Conservation (phyloP, 805 yeast species). For the Saturnispora hagleri region DNA sequence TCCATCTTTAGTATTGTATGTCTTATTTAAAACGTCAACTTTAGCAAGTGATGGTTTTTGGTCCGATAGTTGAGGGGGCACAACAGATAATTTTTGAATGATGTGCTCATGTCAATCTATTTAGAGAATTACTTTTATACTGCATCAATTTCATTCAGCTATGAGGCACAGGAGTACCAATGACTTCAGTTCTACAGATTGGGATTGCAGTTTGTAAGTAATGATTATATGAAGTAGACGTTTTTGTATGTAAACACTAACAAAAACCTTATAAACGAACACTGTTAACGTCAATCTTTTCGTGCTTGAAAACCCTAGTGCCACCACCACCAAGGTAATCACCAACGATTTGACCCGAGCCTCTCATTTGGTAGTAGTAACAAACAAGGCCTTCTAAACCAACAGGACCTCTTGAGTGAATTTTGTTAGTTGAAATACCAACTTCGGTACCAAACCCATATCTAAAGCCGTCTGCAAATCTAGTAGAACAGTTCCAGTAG, state of each 20-base stretch:
- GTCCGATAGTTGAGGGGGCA: neutral
- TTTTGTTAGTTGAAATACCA: conserved; percentile 93
- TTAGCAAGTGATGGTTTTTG: neutral
- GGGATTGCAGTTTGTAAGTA: neutral
- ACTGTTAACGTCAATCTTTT: conserved; percentile 38
- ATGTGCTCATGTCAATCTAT: neutral
- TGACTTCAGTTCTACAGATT: no score
- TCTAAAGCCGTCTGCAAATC: conserved; percentile 98
- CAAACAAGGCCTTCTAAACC: conserved; percentile 95
- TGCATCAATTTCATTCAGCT: no score
- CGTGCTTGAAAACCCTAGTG: conserved; percentile 63
- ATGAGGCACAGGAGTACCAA: no score
- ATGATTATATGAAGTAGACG: neutral
- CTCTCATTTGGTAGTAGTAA: conserved; percentile 88
- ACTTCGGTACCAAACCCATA: conserved; percentile 99
- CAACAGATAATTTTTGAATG: neutral
- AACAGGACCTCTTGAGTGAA: conserved; percentile 98
- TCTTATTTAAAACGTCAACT: neutral
- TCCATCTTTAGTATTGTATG: neutral
- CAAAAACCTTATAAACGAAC: conserved; percentile 13
- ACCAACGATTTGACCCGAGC: conserved; percentile 86
- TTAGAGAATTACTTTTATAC: no score
- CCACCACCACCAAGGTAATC: conserved; percentile 96
- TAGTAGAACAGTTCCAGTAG: conserved; percentile 93
- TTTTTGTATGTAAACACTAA: neutral